phyloP scores from a whole-genome alignment of 352 stramenopile species.

The Pythium myriotylum region DNA sequence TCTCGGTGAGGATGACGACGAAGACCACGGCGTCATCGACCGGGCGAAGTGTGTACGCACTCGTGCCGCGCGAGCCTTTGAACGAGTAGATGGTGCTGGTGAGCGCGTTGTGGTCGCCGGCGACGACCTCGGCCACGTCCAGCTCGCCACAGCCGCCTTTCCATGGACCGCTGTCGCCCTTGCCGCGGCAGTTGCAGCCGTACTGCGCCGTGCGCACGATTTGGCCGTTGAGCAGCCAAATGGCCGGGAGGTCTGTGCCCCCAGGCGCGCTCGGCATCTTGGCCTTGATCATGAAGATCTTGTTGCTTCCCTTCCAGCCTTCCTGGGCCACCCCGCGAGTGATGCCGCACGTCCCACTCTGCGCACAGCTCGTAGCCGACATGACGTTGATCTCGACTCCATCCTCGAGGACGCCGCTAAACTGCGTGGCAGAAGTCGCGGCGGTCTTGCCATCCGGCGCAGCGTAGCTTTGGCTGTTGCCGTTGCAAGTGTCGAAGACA shows the following conservation, averaged over 20 bases:
- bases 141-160: constrained; percentile 57
- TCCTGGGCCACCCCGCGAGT: constrained; percentile 32
- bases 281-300: constrained; percentile 58
- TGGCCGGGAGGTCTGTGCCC: constrained; percentile 34
- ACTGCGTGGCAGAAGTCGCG: constrained; percentile 13
- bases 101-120: constrained; percentile 27
- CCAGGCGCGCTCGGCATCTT: constrained; percentile 34
- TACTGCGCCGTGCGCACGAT: constrained; percentile 52
- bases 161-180: constrained; percentile 34
- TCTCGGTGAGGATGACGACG: constrained; percentile 38
- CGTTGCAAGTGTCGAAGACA: constrained; percentile 45
- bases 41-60: constrained; percentile 30
- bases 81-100: constrained; percentile 56
- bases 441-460: constrained; percentile 31
- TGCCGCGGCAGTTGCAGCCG: constrained; percentile 53
- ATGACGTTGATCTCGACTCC: constrained; percentile 51
- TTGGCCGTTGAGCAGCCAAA: constrained; percentile 54
- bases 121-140: constrained; percentile 47
- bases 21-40: constrained; percentile 32
- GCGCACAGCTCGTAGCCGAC: constrained; percentile 28
- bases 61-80: constrained; percentile 41
- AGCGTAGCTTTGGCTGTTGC: constrained; percentile 49
- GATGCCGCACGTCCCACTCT: constrained; percentile 29
- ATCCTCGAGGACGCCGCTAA: constrained; percentile 36
- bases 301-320: constrained; percentile 43